Evolutionary conservation across 805 yeast species (phyloP).

Genomic region (Brettanomyces naardenensis): DNA sequence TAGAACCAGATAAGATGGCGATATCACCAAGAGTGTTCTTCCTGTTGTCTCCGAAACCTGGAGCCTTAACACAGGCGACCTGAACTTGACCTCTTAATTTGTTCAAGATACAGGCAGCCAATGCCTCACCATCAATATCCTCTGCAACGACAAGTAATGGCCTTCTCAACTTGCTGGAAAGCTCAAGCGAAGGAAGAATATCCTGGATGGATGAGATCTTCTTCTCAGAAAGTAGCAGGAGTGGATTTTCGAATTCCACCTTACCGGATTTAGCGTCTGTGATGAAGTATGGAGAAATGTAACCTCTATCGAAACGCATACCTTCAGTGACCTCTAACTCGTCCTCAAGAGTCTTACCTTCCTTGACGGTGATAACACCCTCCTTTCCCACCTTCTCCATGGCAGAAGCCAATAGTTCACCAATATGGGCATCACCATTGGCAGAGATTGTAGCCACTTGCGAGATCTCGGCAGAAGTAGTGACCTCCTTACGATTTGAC

Average conservation of each 20-base stretch:
- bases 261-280: slow-evolving; percentile 89
- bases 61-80: slow-evolving; percentile 96
- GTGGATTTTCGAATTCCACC: slow-evolving; percentile 92
- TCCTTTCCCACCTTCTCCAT: slow-evolving; percentile 99
- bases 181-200: slow-evolving; percentile 84
- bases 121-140: slow-evolving; percentile 96
- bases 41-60: slow-evolving; percentile 99
- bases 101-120: slow-evolving; percentile 95
- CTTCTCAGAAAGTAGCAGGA: slow-evolving; percentile 83
- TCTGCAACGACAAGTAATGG: slow-evolving; percentile 92
- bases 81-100: slow-evolving; percentile 97
- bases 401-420: slow-evolving; percentile 84
- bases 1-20: slow-evolving; percentile 92
- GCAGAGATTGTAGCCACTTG: slow-evolving; percentile 98
- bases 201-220: slow-evolving; percentile 86
- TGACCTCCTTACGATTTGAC: slow-evolving; percentile 82
- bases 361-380: slow-evolving; percentile 97
- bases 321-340: slow-evolving; percentile 97
- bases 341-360: slow-evolving; percentile 94
- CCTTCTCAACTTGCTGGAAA: slow-evolving; percentile 88
- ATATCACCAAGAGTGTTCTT: slow-evolving; percentile 93
- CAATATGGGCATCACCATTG: slow-evolving; percentile 91
- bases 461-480: slow-evolving; percentile 90
- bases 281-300: slow-evolving; percentile 92
- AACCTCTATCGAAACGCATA: slow-evolving; percentile 97